Evolutionary conservation across 108 stramenopile species (phyloP).

Genomic region (Parietichytrium sp.): DNA sequence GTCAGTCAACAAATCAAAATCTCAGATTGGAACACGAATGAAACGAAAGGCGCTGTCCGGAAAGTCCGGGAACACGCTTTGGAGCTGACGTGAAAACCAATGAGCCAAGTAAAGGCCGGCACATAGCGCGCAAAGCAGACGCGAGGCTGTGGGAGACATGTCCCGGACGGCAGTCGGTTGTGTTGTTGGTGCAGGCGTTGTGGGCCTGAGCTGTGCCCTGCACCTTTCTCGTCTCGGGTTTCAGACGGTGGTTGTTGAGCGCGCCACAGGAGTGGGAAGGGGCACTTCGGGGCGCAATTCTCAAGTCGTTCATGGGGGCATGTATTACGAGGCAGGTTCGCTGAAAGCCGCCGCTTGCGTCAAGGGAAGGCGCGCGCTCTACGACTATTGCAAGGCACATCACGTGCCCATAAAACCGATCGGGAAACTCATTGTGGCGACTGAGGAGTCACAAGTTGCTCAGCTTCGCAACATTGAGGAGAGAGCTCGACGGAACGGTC

Average conservation of each 20-base stretch:
- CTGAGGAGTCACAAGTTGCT: not conserved
- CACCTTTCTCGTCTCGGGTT: not conserved
- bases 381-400: not conserved
- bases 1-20: no score
- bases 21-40: no score
- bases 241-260: not conserved
- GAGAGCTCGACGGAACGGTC: constrained; percentile 44
- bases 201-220: not conserved
- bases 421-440: constrained; percentile 49
- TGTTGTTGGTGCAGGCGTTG: constrained; percentile 17
- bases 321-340: not conserved
- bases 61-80: no score
- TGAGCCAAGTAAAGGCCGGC: no score
- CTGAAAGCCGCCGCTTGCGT: constrained; percentile 15
- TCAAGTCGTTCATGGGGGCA: constrained; percentile 18
- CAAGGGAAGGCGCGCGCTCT: not conserved
- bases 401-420: not conserved
- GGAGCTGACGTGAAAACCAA: no score
- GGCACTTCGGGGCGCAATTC: not conserved
- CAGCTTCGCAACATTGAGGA: constrained; percentile 27
- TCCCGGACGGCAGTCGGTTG: no score
- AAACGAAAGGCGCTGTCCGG: no score
- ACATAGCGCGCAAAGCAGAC: no score
- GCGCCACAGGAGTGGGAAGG: not conserved
- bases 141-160: no score